Evolutionary conservation across 805 yeast genomes (phyloP), one percentile per base, ranked within the genome.

Genomic region (Dipodascus albidus): DNA sequence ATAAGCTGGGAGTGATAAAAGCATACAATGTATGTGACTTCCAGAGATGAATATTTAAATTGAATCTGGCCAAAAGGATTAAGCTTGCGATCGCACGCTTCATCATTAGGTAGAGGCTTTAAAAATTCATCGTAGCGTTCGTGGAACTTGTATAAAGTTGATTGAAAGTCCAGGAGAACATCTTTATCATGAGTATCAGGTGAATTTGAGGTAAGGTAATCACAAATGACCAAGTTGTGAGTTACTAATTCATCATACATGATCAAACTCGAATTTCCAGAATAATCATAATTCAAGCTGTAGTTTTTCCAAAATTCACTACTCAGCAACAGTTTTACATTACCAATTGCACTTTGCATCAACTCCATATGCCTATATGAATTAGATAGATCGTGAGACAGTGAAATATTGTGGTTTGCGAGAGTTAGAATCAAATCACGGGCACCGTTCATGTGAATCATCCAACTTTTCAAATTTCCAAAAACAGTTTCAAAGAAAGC

Each of bases 391-490:
- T 53, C 54, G 23, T 22, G 31, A 15, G 31, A 22, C 4, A 23
- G n/a, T 9, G 49, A 17, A n/a, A 47, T 47, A 6, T 47, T 14
- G 31, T 47, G 4, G n/a, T 17, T 21, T 3, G 31, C n/a, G 8
- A 47, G 27, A n/a, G 49, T 8, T 11, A 22, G 24, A 9, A 53
- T 50, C 9, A 53, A 42, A 22, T 53, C 54, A 14, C 51, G 35
- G 15, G 54, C 54, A 11, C 54, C 54, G 9, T 38, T 49, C 54
- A 50, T 53, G 50, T 53, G 54, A 21, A 48, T 20, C 23, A 41
- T 47, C 54, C 54, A 53, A 49, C 49, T 53, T 17, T 52, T 51
- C 21, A 53, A 38, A 24, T 53, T 51, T 17, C 54, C 54, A 15
- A 48, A 42, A 14, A 50, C 47, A 3, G 54, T 53, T 15, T 53